Evolutionary conservation across 2,329 filamentous ascomycete genomes (phyloP).

Genomic region (Penicillium sp.): DNA sequence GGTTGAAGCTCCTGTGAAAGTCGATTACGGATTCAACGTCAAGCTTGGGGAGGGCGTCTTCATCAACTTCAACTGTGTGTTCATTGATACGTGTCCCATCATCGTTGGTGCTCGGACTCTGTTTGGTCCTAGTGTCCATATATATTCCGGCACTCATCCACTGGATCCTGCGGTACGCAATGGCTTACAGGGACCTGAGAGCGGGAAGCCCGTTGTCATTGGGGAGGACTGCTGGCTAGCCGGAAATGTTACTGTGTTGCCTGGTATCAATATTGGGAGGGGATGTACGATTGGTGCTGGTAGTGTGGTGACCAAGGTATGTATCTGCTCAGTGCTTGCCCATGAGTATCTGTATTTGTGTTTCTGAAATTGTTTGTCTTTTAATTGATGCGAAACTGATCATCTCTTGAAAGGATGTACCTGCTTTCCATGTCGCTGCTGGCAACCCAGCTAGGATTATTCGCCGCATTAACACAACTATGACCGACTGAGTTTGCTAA

Average conservation of each 20-base stretch:
- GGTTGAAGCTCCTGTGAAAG: constrained; percentile 68
- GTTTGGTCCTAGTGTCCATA: constrained; percentile 74
- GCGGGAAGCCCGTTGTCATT: constrained; percentile 71
- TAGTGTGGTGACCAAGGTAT: constrained; percentile 76
- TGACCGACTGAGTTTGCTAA: constrained; percentile 21
- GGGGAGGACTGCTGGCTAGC: constrained; percentile 83
- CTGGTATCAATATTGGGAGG: constrained; percentile 76
- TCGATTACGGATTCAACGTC: constrained; percentile 79
- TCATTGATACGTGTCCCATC: constrained; percentile 75
- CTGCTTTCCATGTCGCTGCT: constrained; percentile 44
- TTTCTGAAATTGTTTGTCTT: not conserved
- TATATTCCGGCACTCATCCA: constrained; percentile 77
- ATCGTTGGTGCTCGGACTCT: constrained; percentile 76
- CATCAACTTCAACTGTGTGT: constrained; percentile 73
- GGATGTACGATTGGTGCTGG: constrained; percentile 77
- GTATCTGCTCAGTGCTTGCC: not conserved
- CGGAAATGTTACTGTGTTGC: constrained; percentile 69
- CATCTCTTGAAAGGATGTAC: constrained; percentile 37
- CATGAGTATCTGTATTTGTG: no score
- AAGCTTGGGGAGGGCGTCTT: constrained; percentile 70
- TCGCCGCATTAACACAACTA: constrained; percentile 41
- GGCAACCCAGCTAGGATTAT: constrained; percentile 45
- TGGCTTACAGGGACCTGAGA: constrained; percentile 73
- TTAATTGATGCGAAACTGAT: not conserved
- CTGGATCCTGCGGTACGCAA: constrained; percentile 73